A percentile compares a stretch with the other conserved stretches of the same genome.
These are phyloP conservation scores for Moesziomyces globuligerus DNA, from an alignment of 1,284 basidiomycete genomes.

Conservation along the genomic window DNA sequence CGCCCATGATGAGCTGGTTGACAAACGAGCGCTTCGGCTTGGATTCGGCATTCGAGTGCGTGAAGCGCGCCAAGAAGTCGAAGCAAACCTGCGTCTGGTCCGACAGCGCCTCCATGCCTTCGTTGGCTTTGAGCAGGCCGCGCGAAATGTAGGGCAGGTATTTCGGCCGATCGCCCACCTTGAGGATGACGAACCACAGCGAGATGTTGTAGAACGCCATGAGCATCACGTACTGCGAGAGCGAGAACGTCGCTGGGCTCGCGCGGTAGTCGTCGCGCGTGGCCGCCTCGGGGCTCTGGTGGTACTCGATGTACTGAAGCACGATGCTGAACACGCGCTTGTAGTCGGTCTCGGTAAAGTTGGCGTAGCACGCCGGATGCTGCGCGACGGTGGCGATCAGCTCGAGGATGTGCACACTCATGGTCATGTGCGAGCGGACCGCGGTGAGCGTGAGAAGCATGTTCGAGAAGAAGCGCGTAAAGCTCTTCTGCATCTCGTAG, in stretches of 20 bases:
- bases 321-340: slow-evolving; percentile 95
- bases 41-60: slow-evolving; percentile 92
- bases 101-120: slow-evolving; percentile 79
- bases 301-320: slow-evolving; percentile 88
- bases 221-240: slow-evolving; percentile 93
- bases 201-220: slow-evolving; percentile 94
- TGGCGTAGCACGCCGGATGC: slow-evolving; percentile 80
- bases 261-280: slow-evolving; percentile 60
- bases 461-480: slow-evolving; percentile 78
- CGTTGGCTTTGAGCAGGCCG: slow-evolving; percentile 87
- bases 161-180: slow-evolving; percentile 82
- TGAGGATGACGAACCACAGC: slow-evolving; percentile 91
- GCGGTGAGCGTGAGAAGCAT: slow-evolving; percentile 90
- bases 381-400: slow-evolving; percentile 90
- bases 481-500: slow-evolving; percentile 85
- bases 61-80: slow-evolving; percentile 95
- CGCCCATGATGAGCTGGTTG: slow-evolving; percentile 73
- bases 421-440: slow-evolving; percentile 91
- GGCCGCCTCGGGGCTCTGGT: slow-evolving; percentile 59
- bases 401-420: slow-evolving; percentile 95
- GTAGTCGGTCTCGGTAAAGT: slow-evolving; percentile 92
- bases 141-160: slow-evolving; percentile 88
- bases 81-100: slow-evolving; percentile 96
- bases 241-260: slow-evolving; percentile 75
- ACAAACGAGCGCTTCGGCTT: slow-evolving; percentile 84